Percentiles rank a stretch among this genome's conserved stretches.
Evolutionary conservation across 129 eudicot species (phyloP).

Genomic region (Flaveria linearis): DNA sequence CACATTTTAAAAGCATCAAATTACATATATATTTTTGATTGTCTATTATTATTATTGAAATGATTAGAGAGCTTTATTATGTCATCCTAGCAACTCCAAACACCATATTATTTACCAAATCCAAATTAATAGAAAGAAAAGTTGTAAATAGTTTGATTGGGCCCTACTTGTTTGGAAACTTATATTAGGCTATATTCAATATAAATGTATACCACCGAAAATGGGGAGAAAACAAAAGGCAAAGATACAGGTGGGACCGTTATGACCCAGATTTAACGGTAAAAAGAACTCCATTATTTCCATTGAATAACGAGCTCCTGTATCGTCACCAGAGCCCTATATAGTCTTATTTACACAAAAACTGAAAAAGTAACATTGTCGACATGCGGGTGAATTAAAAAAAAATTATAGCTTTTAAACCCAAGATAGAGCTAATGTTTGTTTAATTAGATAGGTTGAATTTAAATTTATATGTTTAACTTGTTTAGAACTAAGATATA

Average conservation of each 20-base stretch:
- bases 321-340: constrained; percentile 31
- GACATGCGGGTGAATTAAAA: constrained; percentile 31
- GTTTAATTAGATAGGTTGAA: no score
- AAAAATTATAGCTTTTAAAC: neutral
- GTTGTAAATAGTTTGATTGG: neutral
- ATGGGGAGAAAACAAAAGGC: constrained; percentile 13
- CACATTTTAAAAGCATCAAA: no score
- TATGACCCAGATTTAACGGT: constrained; percentile 21
- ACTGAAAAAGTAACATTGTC: constrained; percentile 36
- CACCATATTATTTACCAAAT: constrained; percentile 5
- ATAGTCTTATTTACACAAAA: neutral
- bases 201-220: neutral
- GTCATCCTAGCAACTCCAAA: constrained; percentile 12
- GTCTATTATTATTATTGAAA: no score
- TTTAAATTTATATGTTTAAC: neutral
- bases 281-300: constrained; percentile 27
- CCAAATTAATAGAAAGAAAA: no score
- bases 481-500: neutral
- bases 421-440: no score
- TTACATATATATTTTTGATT: no score
- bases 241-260: constrained; percentile 17
- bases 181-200: neutral
- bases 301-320: constrained; percentile 21
- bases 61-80: neutral
- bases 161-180: neutral